These are phyloP conservation scores for Malassezia arunalokei DNA, from an alignment of 1,284 basidiomycete genomes.

Conservation along the genomic window DNA sequence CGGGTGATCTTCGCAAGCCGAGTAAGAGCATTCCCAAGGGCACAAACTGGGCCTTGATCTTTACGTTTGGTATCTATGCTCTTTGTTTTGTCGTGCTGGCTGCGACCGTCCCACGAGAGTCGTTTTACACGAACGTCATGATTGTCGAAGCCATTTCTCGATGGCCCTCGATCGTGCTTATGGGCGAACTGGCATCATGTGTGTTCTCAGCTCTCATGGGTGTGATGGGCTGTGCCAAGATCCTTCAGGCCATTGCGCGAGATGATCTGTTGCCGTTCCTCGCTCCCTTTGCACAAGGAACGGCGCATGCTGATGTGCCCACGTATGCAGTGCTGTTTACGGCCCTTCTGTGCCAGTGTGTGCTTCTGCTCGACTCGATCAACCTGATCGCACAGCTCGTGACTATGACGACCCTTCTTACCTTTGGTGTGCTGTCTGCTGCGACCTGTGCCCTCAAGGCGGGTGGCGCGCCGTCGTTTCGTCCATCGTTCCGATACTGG, in stretches of 20 bases:
- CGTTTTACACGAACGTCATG: slow-evolving; percentile 38
- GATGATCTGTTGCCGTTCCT: slow-evolving; percentile 40
- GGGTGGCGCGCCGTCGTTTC: slow-evolving; percentile 43
- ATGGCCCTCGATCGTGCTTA: slow-evolving; percentile 38
- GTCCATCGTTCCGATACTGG: slow-evolving; percentile 45
- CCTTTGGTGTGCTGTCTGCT: slow-evolving; percentile 40
- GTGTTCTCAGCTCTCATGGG: slow-evolving; percentile 44
- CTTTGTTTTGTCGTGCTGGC: slow-evolving; percentile 39
- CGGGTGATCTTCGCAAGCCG: slow-evolving; percentile 44
- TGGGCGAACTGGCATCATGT: slow-evolving; percentile 42
- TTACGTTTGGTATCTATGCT: slow-evolving; percentile 39
- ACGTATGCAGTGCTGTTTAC: slow-evolving; percentile 40
- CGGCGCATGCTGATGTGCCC: slow-evolving; percentile 37
- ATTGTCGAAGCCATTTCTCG: slow-evolving; percentile 40
- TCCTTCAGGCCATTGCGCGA: slow-evolving; percentile 43
- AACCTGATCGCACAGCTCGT: slow-evolving; percentile 45
- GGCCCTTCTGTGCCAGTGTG: slow-evolving; percentile 35
- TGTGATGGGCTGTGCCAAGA: slow-evolving; percentile 43
- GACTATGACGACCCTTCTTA: slow-evolving; percentile 44
- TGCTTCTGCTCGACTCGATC: slow-evolving; percentile 41
- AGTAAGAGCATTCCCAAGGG: slow-evolving; percentile 46
- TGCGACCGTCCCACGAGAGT: slow-evolving; percentile 36
- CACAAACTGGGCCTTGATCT: slow-evolving; percentile 41
- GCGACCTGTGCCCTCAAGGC: slow-evolving; percentile 44
- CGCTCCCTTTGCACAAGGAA: slow-evolving; percentile 40